Conservation (phyloP, 1,284 basidiomycete species). For the Hemileia vastatrix region DNA sequence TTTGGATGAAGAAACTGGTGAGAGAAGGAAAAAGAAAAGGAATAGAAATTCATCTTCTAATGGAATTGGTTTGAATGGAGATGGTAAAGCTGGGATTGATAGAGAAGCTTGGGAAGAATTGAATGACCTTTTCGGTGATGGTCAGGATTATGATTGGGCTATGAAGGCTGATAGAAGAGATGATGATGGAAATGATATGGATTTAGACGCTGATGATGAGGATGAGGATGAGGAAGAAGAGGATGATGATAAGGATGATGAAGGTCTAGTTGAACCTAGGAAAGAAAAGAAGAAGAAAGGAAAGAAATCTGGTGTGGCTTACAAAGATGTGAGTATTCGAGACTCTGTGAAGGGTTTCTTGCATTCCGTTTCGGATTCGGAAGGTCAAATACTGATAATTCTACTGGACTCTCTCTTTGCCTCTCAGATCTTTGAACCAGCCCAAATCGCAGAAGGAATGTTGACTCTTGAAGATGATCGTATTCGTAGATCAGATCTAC, state of each 20-base stretch:
- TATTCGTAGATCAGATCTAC: conserved; percentile 40
- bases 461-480: conserved; percentile 86
- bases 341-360: too few relatives aligned
- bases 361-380: too few relatives aligned
- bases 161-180: conserved; percentile 71
- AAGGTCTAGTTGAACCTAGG: conserved; percentile 55
- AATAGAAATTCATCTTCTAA: background rate
- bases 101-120: conserved; percentile 95
- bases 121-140: conserved; percentile 92
- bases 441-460: conserved; percentile 81
- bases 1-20: background rate
- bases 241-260: conserved; percentile 53
- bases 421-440: conserved; percentile 88
- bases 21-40: background rate
- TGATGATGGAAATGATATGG: too few relatives aligned
- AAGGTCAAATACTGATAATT: background rate
- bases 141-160: conserved; percentile 92
- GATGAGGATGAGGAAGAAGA: too few relatives aligned
- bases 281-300: too few relatives aligned
- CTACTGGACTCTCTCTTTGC: background rate
- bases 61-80: conserved; percentile 6
- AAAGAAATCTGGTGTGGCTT: too few relatives aligned
- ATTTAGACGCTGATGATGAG: too few relatives aligned
- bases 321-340: conserved; percentile 80
- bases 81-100: conserved; percentile 26